A percentile compares a stretch with the other conserved stretches of the same genome.
phyloP scores from a whole-genome alignment of 305 asterid species.

The Stenogyne calaminthoides region DNA sequence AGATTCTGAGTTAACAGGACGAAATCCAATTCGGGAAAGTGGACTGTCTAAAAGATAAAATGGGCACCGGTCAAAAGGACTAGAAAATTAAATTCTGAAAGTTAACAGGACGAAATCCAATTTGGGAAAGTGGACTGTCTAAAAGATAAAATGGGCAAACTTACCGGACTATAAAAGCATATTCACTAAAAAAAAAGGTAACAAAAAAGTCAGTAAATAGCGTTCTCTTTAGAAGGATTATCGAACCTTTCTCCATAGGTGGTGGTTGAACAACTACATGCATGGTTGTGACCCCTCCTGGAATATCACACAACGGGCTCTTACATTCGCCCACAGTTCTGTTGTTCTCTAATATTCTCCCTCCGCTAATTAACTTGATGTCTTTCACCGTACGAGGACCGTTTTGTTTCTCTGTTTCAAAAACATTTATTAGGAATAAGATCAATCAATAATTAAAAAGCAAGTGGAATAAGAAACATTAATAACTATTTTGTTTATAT shows the following conservation, averaged over 20 bases:
- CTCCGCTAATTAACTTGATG: slow-evolving; percentile 79
- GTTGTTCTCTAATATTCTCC: slow-evolving; percentile 83
- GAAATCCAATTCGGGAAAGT: no score
- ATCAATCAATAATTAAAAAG: background rate
- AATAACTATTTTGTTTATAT: background rate
- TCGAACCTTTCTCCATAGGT: slow-evolving; percentile 64
- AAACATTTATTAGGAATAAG: slow-evolving; percentile 11
- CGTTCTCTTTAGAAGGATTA: slow-evolving; percentile 7
- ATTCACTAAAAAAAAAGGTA: no score
- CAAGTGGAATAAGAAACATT: background rate
- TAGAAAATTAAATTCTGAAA: no score
- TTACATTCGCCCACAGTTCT: slow-evolving; percentile 71
- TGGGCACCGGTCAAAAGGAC: no score
- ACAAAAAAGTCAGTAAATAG: background rate
- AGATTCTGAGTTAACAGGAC: no score
- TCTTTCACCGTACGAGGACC: slow-evolving; percentile 79
- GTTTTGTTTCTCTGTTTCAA: slow-evolving; percentile 69
- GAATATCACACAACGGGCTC: slow-evolving; percentile 70
- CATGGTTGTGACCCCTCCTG: slow-evolving; percentile 89
- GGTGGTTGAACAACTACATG: slow-evolving; percentile 86
- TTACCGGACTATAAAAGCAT: no score
- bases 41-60: no score
- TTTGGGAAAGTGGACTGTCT: no score
- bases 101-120: no score
- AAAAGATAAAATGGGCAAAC: no score